A percentile compares a stretch with the other conserved stretches of the same genome.
Conservation (phyloP, 2,329 filamentous ascomycete genomes). For the Didymella exigua region DNA sequence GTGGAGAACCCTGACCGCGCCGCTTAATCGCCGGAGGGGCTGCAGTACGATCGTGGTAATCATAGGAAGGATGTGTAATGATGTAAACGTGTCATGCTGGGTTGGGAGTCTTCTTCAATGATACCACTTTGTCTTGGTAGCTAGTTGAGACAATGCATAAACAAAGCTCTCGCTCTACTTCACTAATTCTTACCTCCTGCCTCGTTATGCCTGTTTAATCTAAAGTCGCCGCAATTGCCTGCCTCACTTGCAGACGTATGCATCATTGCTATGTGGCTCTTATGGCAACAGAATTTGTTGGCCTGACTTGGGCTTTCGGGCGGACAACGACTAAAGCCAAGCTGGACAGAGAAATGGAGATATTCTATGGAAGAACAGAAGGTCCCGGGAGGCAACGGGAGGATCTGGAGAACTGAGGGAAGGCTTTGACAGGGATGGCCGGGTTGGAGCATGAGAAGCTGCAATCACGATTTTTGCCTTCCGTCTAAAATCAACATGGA, state of each 20-base stretch:
- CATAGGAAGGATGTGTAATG: conserved; percentile 3
- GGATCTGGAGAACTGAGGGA: not conserved
- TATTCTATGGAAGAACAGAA: not conserved
- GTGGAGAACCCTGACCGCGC: conserved; percentile 24
- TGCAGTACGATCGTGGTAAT: not conserved
- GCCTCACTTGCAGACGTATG: not conserved
- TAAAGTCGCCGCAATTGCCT: no score
- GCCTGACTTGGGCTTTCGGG: not conserved
- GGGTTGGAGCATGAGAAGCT: not conserved
- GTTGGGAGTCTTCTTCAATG: conserved; percentile 2
- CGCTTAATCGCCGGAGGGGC: conserved; percentile 5
- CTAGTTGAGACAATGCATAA: conserved; percentile 4
- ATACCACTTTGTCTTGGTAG: conserved; percentile 17
- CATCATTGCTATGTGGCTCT: no score
- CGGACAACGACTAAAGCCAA: not conserved
- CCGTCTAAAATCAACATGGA: no score
- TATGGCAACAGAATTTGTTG: not conserved
- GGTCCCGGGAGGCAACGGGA: not conserved
- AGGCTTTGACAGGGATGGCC: not conserved
- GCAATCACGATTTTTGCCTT: not conserved
- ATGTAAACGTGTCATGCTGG: conserved; percentile 1
- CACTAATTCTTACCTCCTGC: not conserved
- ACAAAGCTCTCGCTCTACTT: not conserved
- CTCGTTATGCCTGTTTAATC: not conserved
- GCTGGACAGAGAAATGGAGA: not conserved